phyloP scores from a whole-genome alignment of 31 red algal species.

The Asparagopsis taxiformis region DNA sequence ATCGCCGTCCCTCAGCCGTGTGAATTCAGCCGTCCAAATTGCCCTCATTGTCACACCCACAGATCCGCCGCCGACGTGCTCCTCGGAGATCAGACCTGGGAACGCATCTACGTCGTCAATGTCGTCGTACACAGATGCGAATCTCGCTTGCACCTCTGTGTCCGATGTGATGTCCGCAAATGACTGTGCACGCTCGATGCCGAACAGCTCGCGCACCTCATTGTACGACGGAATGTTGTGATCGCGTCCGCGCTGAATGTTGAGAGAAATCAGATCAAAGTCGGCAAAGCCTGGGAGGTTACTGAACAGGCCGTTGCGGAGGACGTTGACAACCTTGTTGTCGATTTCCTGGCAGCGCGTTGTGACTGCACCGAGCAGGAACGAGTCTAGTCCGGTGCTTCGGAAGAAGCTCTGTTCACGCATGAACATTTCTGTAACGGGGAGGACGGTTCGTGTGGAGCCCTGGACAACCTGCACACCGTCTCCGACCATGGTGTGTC shows the following conservation, averaged over 20 bases:
- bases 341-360: conserved; percentile 51
- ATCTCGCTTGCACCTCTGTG: neutral
- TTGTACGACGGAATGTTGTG: conserved; percentile 41
- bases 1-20: conserved; percentile 45
- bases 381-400: conserved; percentile 13
- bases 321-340: conserved; percentile 6
- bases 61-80: conserved; percentile 10
- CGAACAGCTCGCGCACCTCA: conserved; percentile 19
- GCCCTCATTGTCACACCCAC: conserved; percentile 37
- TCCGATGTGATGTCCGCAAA: conserved; percentile 46
- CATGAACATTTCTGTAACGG: conserved; percentile 49
- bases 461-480: conserved; percentile 5
- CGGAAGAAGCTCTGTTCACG: neutral
- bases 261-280: conserved; percentile 51
- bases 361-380: conserved; percentile 34
- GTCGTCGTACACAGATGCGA: conserved; percentile 29
- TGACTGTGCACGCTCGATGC: neutral
- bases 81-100: conserved; percentile 52
- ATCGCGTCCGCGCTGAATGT: conserved; percentile 72
- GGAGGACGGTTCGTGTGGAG: neutral
- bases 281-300: conserved; percentile 7
- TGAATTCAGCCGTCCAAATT: conserved; percentile 53
- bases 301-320: conserved; percentile 54
- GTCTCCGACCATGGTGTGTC: conserved; percentile 66
- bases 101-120: conserved; percentile 44